Percentiles rank a stretch among this genome's conserved stretches.
Conservation (phyloP, 495 filamentous ascomycete species). For the Tuber aestivum region DNA sequence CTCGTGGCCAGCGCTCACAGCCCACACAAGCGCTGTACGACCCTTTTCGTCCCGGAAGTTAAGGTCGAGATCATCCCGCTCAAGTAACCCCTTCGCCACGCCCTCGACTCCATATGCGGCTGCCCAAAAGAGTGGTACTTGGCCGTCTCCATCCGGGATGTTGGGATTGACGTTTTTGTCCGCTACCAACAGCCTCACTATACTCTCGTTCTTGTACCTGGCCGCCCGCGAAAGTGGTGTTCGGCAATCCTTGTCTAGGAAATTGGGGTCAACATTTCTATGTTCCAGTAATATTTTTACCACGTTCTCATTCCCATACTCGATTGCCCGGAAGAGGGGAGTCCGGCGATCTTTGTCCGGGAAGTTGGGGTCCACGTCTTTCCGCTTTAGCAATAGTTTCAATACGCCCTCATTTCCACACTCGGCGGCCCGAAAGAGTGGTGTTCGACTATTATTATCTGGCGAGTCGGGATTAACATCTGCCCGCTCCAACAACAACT, state of each 20-base stretch:
- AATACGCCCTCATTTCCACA: background rate
- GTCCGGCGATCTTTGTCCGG: background rate
- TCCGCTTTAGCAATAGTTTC: background rate
- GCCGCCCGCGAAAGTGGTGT: slow-evolving; percentile 1
- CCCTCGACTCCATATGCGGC: background rate
- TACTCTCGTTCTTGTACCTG: background rate
- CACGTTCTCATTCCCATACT: background rate
- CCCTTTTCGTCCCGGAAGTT: background rate
- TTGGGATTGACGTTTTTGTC: background rate
- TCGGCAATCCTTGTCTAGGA: background rate
- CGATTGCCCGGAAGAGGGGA: background rate
- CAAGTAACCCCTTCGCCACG: background rate
- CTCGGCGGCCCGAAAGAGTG: background rate
- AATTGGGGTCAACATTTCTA: background rate
- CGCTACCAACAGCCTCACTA: background rate
- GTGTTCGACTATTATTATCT: slow-evolving; percentile 1
- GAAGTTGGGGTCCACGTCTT: background rate
- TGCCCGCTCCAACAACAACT: background rate
- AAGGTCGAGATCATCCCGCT: background rate
- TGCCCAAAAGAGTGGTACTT: background rate
- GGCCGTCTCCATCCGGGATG: background rate
- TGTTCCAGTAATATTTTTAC: background rate
- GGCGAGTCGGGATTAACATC: background rate
- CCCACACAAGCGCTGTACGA: background rate
- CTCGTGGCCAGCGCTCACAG: background rate